Evolutionary conservation across 371 early-diverging fungal species (phyloP), one percentile per base, ranked within the genome.

Genomic region (Mucor velutinosus): DNA sequence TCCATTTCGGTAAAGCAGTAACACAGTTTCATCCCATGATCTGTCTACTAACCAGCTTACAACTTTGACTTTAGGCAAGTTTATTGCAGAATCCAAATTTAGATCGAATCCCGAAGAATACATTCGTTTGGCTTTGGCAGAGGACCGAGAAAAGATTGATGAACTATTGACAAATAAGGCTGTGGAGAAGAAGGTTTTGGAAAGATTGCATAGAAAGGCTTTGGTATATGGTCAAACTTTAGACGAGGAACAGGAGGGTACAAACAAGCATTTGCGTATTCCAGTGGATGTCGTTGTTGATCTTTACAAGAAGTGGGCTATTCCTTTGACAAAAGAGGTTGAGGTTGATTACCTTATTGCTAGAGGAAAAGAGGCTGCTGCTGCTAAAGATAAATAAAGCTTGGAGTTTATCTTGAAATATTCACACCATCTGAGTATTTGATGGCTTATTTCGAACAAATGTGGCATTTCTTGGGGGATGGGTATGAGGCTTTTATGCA

Each of bases 61-160:
- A n/a, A n/a, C n/a, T n/a, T n/a, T n/a, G n/a, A n/a, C n/a, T n/a
- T n/a, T n/a, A 93, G 93, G 95, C 62, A 97, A 97, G 81, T 97
- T 94, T 69, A 93, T 97, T 53, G 97, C 97, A 27, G 99, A 98
- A 75, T 91, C 96, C 30, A 97, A 97, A 78, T 98, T 95, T 79
- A 87, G 86, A 71, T 74, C 74, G 25, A 93, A 93, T 73, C 93
- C 94, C 7, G 86, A 88, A 37, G 83, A 86, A 66, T 97, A 97
- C 73, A 91, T 93, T n/a, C 76, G 79, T n/a, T 76, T 94, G n/a
- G 96, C 97, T 61, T 72, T 87, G 58, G 80, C 79, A 39, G 77
- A 87, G 58, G 95, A 98, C 63, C 77, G 90, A 23, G 86, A 89
- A 21, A 93, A 88, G 7, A 90, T 97, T 65, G 86, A 92, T 75